Conservation (phyloP, 139 green algal genomes). For the Tetraselmis striata region DNA sequence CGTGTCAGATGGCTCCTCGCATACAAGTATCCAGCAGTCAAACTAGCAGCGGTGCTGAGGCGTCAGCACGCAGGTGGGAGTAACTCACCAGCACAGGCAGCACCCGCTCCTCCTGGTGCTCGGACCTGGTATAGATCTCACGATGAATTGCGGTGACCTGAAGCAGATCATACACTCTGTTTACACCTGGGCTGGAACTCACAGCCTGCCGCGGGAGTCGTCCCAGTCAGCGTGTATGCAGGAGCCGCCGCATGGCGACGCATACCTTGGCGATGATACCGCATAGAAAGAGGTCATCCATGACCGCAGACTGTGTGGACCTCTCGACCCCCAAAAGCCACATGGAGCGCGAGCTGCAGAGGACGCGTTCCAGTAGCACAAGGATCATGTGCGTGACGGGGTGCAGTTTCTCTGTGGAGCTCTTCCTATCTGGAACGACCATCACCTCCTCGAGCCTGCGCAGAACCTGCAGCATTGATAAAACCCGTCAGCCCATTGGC, state of each 20-base stretch:
- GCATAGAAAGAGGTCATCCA: background rate
- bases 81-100: background rate
- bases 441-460: background rate
- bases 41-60: no score
- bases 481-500: no score
- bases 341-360: background rate
- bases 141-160: no score
- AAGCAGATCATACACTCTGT: no score
- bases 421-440: background rate
- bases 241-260: background rate
- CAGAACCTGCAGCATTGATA: background rate
- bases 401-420: background rate
- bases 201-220: no score
- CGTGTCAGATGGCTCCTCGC: no score
- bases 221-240: background rate
- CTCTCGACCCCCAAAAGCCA: background rate
- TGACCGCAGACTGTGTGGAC: background rate
- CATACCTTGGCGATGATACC: background rate
- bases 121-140: background rate
- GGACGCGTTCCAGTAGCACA: background rate
- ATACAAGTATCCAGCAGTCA: no score
- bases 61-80: no score
- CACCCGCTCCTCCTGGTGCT: background rate
- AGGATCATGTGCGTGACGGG: background rate
- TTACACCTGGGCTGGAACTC: no score